A percentile compares a stretch with the other conserved stretches of the same genome.
These are phyloP conservation scores for Diaporthe destruens DNA, from an alignment of 2,329 filamentous ascomycete genomes.

Conservation along the genomic window DNA sequence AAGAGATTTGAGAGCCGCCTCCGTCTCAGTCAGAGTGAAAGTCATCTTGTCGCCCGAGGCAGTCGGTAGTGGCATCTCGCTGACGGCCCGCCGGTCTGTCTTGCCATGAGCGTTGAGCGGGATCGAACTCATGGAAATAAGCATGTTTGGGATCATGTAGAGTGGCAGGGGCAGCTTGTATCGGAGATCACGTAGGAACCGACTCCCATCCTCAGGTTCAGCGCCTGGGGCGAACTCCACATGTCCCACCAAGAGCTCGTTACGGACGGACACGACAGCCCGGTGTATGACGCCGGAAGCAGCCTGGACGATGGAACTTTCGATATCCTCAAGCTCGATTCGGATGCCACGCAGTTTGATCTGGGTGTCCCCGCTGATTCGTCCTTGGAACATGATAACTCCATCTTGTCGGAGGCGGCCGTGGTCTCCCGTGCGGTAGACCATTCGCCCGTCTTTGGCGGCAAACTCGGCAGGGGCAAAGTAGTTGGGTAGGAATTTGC, in stretches of 20 bases:
- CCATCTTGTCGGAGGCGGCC: conserved; percentile 53
- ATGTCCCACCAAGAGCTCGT: conserved; percentile 28
- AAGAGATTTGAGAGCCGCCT: background rate
- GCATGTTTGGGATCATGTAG: conserved; percentile 52
- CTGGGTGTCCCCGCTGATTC: conserved; percentile 57
- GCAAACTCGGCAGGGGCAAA: conserved; percentile 33
- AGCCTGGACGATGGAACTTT: conserved; percentile 14
- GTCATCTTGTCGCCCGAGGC: conserved; percentile 7
- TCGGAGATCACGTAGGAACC: conserved; percentile 41
- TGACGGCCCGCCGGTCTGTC: conserved; percentile 49
- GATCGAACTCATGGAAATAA: conserved; percentile 47
- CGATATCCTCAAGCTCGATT: conserved; percentile 53
- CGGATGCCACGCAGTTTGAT: conserved; percentile 55
- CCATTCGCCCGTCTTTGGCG: conserved; percentile 42
- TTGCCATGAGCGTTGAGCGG: conserved; percentile 51
- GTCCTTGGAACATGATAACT: conserved; percentile 51
- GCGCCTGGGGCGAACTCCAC: conserved; percentile 20
- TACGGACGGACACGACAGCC: conserved; percentile 30
- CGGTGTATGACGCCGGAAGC: background rate
- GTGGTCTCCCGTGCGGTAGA: conserved; percentile 58
- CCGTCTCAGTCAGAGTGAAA: conserved; percentile 20
- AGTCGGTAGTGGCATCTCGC: conserved; percentile 45
- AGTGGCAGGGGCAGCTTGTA: conserved; percentile 47
- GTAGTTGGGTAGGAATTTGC: conserved; percentile 36
- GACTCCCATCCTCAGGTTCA: background rate